These are phyloP conservation scores for Triangularia verruculosa DNA, from an alignment of 2,329 filamentous ascomycete species.

Conservation along the genomic window DNA sequence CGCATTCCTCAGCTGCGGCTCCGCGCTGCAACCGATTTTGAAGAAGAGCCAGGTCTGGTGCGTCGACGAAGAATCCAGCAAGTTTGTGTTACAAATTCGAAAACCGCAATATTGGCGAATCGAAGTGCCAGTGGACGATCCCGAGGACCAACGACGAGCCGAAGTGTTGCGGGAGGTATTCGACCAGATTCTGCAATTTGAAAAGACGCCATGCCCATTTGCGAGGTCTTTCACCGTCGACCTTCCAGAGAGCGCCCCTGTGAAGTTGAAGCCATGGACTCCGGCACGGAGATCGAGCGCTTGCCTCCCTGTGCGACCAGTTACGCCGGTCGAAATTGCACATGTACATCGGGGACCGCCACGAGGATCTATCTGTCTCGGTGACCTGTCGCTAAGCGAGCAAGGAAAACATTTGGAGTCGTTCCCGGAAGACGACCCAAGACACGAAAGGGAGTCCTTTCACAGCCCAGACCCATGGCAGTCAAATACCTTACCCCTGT, in stretches of 20 bases:
- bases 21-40: constrained; percentile 79
- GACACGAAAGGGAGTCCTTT: constrained; percentile 44
- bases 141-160: constrained; percentile 62
- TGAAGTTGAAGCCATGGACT: constrained; percentile 67
- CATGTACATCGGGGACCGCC: constrained; percentile 20
- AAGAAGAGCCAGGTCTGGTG: constrained; percentile 93
- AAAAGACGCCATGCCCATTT: constrained; percentile 86
- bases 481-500: constrained; percentile 44
- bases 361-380: constrained; percentile 17
- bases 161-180: constrained; percentile 67
- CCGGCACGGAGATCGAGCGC: constrained; percentile 41
- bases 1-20: constrained; percentile 82
- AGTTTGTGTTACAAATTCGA: constrained; percentile 83
- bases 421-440: not conserved
- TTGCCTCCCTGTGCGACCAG: constrained; percentile 29
- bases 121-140: constrained; percentile 67
- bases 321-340: constrained; percentile 26
- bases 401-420: not conserved
- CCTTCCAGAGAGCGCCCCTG: constrained; percentile 65
- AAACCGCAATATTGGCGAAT: constrained; percentile 87
- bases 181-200: constrained; percentile 73
- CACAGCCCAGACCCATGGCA: constrained; percentile 54
- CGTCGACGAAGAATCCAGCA: constrained; percentile 74
- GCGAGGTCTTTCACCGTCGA: constrained; percentile 71
- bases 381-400: constrained; percentile 10